These are phyloP conservation scores for Penicillium herquei DNA, from an alignment of 495 filamentous ascomycete species.

Conservation along the genomic window DNA sequence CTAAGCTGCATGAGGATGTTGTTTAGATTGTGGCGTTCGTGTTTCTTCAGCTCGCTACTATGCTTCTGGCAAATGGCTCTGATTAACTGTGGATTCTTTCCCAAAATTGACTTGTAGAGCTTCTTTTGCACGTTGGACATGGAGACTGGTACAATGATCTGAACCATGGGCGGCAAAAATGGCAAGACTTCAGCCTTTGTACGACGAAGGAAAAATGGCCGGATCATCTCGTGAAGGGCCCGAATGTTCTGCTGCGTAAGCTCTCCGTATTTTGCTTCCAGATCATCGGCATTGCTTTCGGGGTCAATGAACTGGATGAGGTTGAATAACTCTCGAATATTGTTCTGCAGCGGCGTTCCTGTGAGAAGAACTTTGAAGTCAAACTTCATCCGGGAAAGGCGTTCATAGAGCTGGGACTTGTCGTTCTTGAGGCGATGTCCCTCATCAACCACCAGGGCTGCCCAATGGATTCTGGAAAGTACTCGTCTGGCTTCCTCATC, in stretches of 20 bases:
- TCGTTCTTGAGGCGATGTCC: slow-evolving; percentile 96
- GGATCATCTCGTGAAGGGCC: slow-evolving; percentile 78
- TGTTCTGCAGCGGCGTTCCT: slow-evolving; percentile 92
- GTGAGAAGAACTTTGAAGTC: slow-evolving; percentile 84
- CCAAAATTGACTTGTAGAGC: slow-evolving; percentile 89
- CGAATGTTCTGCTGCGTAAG: slow-evolving; percentile 78
- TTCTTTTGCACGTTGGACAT: slow-evolving; percentile 93
- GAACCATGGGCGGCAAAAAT: slow-evolving; percentile 87
- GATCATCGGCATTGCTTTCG: slow-evolving; percentile 59
- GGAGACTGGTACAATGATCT: slow-evolving; percentile 89
- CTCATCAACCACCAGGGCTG: slow-evolving; percentile 89
- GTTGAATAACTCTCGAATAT: slow-evolving; percentile 90
- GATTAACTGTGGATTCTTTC: slow-evolving; percentile 86
- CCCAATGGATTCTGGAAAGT: slow-evolving; percentile 73
- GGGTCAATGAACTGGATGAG: slow-evolving; percentile 88
- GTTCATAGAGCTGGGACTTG: slow-evolving; percentile 72
- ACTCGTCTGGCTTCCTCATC: slow-evolving; percentile 61
- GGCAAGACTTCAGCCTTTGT: slow-evolving; percentile 89
- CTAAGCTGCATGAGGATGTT: slow-evolving; percentile 96
- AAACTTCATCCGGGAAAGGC: slow-evolving; percentile 67
- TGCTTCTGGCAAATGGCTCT: slow-evolving; percentile 71
- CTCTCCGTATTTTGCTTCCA: slow-evolving; percentile 72
- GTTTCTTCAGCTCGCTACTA: slow-evolving; percentile 54
- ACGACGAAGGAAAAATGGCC: slow-evolving; percentile 76
- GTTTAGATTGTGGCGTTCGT: slow-evolving; percentile 74